These are phyloP conservation scores for Debaryomyces robertsiae DNA, from an alignment of 1,139 yeast species.

Conservation along the genomic window DNA sequence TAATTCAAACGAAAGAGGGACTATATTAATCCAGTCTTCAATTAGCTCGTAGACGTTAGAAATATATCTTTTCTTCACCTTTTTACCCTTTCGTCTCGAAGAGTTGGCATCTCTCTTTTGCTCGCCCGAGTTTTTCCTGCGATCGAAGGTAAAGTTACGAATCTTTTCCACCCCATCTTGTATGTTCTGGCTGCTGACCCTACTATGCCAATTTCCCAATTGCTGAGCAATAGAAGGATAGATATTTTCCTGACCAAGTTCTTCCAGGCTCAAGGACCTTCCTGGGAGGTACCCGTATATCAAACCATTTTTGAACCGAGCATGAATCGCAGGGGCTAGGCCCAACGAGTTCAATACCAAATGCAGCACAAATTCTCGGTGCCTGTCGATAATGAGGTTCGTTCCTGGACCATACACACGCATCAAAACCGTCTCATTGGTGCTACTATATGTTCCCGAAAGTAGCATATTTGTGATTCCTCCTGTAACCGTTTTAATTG, in stretches of 20 bases:
- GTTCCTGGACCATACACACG: conserved; percentile 82
- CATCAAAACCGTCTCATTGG: conserved; percentile 51
- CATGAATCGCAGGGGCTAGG: conserved; percentile 71
- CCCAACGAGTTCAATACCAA: conserved; percentile 58
- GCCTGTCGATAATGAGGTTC: conserved; percentile 70
- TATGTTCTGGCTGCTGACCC: conserved; percentile 46
- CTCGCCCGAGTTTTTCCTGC: conserved; percentile 18
- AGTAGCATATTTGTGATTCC: conserved; percentile 80
- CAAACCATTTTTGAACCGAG: conserved; percentile 72
- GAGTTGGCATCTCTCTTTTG: conserved; percentile 13
- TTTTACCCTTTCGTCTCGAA: conserved; percentile 18
- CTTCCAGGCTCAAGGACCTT: conserved; percentile 58
- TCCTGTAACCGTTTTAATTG: conserved; percentile 57
- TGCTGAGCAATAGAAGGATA: conserved; percentile 66
- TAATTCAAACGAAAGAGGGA: conserved; percentile 54
- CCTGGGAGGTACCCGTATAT: conserved; percentile 74
- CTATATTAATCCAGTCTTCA: conserved; percentile 61
- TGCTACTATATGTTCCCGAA: conserved; percentile 42
- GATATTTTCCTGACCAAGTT: conserved; percentile 49
- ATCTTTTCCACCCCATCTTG: conserved; percentile 54
- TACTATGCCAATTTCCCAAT: conserved; percentile 72
- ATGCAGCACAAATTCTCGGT: conserved; percentile 75
- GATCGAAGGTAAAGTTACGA: conserved; percentile 33
- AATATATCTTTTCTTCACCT: conserved; percentile 34
- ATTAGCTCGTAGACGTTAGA: conserved; percentile 62